These are phyloP conservation scores for Fonsecaea multimorphosa DNA, from an alignment of 2,329 filamentous ascomycete genomes.

Conservation along the genomic window DNA sequence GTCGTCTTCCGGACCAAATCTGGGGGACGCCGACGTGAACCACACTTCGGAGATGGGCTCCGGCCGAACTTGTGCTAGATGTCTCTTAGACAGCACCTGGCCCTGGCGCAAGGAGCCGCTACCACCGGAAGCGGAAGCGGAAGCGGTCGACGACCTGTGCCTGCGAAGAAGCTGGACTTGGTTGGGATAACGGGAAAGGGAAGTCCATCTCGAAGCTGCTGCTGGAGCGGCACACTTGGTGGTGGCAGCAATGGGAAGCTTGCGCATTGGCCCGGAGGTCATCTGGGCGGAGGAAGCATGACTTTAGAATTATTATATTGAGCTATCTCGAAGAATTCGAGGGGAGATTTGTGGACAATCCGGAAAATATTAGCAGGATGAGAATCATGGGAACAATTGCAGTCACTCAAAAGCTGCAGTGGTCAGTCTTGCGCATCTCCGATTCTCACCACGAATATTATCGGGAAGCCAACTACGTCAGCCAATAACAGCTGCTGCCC, in stretches of 20 bases:
- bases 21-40: conserved; percentile 40
- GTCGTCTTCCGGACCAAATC: conserved; percentile 38
- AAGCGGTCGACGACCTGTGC: conserved; percentile 27
- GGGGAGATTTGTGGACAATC: not conserved
- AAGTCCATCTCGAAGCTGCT: conserved; percentile 22
- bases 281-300: conserved; percentile 36
- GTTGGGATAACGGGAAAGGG: not conserved
- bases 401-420: not conserved
- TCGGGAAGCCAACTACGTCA: conserved; percentile 11
- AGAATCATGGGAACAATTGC: not conserved
- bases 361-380: not conserved
- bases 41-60: conserved; percentile 47
- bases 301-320: conserved; percentile 12
- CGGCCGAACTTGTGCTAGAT: conserved; percentile 47
- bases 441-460: conserved; percentile 13
- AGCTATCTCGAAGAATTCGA: not conserved
- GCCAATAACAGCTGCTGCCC: not conserved
- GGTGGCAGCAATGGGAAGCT: conserved; percentile 27
- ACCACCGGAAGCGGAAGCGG: conserved; percentile 26
- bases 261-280: conserved; percentile 37
- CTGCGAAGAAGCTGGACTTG: conserved; percentile 14
- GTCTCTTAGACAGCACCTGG: conserved; percentile 38
- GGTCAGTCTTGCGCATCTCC: too few relatives aligned
- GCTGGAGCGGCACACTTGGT: conserved; percentile 15
- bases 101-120: conserved; percentile 21